Conservation (phyloP, 140 eudicot species). For the Flaveria floridana region DNA sequence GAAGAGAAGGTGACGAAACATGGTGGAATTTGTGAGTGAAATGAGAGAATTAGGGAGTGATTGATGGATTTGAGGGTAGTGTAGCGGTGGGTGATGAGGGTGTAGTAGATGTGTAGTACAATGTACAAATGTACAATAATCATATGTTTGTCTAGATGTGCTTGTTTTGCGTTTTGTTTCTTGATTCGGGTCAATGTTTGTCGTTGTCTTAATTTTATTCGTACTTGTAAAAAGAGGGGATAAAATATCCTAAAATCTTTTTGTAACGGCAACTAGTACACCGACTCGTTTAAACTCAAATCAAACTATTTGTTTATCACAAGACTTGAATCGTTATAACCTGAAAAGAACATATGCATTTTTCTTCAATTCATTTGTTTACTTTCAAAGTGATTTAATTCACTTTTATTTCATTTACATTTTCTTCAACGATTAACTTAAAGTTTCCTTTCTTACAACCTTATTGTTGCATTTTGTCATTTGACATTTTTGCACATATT, state of each 20-base stretch:
- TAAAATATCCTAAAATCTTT: not conserved
- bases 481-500: too few relatives aligned
- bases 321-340: too few relatives aligned
- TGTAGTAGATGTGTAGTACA: not conserved
- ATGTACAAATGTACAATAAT: constrained; percentile 5
- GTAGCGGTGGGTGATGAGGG: not conserved
- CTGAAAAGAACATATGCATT: too few relatives aligned
- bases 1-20: constrained; percentile 41
- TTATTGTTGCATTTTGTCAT: too few relatives aligned
- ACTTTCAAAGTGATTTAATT: too few relatives aligned
- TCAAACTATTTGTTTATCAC: too few relatives aligned
- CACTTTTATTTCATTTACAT: too few relatives aligned
- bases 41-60: not conserved
- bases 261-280: too few relatives aligned
- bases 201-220: not conserved
- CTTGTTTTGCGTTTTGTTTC: not conserved
- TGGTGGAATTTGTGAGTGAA: constrained; percentile 13
- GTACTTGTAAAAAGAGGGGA: not conserved
- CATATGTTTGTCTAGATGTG: not conserved
- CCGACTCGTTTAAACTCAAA: too few relatives aligned
- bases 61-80: not conserved
- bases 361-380: too few relatives aligned
- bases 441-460: too few relatives aligned
- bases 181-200: not conserved
- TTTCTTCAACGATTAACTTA: too few relatives aligned